Base-by-base conservation (phyloP, 1,284 basidiomycete species). In the Microbotryum lychnidis-dioicae region DNA sequence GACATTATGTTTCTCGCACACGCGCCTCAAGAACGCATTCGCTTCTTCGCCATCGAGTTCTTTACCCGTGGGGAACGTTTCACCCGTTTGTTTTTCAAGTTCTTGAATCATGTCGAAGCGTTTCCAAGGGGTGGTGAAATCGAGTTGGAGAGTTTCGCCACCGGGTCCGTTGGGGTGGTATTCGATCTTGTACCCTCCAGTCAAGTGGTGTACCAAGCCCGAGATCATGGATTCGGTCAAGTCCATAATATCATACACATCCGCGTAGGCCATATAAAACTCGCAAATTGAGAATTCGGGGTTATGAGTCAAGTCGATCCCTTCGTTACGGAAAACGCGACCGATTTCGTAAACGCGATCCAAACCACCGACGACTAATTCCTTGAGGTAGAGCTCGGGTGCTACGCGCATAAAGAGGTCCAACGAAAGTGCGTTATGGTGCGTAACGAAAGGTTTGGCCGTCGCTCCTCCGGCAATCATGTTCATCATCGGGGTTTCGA, bases 251-350 rank as follows among this genome's bases (percentile, higher is more conserved):
- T 98, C 96, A 80, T 93, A 89, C 91, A 97, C 96, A 77, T 98
- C 94, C 66, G 94, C 94, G 74, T 97, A 98, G 31, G 94, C 94
- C 94, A 99, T 98, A 77, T 98, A 98, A 79, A 99, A 98, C 80
- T 99, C 94, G 82, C 94, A 98, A 60, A 97, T 96, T 23, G 91
- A 91, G 80, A 96, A 94, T 75, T 94, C 91, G 67, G 92, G 91
- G 77, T 96, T 96, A 77, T 96, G 92, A 29, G 94, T 99, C 72
- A 97, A 80, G 78, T 99, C 96, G 75, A 99, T 99, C 57, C 92
- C 89, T 76, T 99, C 96, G 77, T 98, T 99, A 60, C 96, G 81
- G 84, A 98, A 99, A 37, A 97, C 93, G 57, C 94, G 86, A 8
- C 94, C 96, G 67, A 98, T 97, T 78, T 98, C 94, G 78, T 93